These are phyloP conservation scores for Rhodomyrtus tomentosa DNA, from an alignment of 345 rosid species.

Conservation along the genomic window DNA sequence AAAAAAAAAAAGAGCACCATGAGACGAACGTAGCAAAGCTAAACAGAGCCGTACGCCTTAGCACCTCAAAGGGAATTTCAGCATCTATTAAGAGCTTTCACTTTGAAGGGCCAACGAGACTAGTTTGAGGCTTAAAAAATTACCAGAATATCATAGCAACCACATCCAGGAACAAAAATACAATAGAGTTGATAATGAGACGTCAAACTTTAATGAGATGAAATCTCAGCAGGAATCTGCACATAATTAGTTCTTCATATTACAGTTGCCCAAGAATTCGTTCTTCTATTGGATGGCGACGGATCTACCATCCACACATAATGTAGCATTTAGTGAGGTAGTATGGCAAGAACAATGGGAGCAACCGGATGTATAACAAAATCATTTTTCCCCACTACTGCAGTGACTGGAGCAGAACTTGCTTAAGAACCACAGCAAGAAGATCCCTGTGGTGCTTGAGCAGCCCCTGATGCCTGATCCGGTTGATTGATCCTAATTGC, in stretches of 20 bases:
- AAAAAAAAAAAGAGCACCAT: background rate
- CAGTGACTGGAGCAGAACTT: background rate
- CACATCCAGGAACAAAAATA: background rate
- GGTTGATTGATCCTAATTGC: conserved; percentile 43
- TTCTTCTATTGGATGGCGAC: background rate
- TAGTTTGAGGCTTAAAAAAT: background rate
- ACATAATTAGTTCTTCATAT: background rate
- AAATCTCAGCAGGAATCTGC: background rate
- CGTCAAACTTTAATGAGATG: background rate
- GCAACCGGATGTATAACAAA: conserved; percentile 24
- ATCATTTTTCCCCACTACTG: conserved; percentile 18
- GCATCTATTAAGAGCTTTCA: background rate
- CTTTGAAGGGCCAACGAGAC: background rate
- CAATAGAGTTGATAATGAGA: background rate
- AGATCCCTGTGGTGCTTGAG: conserved; percentile 28
- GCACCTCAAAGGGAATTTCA: background rate
- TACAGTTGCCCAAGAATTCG: background rate
- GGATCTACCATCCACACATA: conserved; percentile 26
- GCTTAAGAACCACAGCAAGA: conserved; percentile 49
- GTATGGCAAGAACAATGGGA: conserved; percentile 21
- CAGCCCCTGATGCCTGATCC: conserved; percentile 21
- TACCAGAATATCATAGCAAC: background rate
- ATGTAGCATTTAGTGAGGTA: conserved; percentile 6
- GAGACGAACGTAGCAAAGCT: background rate
- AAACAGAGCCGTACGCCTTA: background rate